Percentiles rank a stretch among this genome's conserved stretches.
phyloP scores from a whole-genome alignment of 176 grass and related monocot genomes.

The Dendrocalamus sinicus region DNA sequence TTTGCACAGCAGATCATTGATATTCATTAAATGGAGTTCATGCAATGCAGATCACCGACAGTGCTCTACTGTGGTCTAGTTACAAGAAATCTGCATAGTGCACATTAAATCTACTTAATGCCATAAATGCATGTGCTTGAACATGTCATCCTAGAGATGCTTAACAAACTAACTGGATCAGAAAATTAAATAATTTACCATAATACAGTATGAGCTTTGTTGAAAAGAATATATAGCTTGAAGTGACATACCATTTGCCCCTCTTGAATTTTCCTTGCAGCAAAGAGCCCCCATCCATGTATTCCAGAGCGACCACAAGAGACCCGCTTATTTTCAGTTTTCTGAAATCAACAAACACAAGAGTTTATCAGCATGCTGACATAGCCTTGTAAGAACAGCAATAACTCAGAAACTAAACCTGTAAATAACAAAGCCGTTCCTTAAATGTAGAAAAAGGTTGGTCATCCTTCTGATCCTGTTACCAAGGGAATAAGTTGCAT shows the following conservation, averaged over 20 bases:
- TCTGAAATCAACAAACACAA: conserved; percentile 63
- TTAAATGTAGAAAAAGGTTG: conserved; percentile 66
- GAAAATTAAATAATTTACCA: background rate
- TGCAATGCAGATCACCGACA: background rate
- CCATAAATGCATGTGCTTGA: conserved; percentile 4
- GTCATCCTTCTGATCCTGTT: conserved; percentile 67
- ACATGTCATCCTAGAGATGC: background rate
- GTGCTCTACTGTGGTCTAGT: background rate
- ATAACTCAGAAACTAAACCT: conserved; percentile 59
- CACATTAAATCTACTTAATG: background rate
- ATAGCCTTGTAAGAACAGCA: conserved; percentile 30
- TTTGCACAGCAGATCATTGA: background rate
- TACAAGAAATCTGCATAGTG: background rate
- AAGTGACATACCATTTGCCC: conserved; percentile 84
- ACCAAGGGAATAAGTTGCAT: conserved; percentile 45
- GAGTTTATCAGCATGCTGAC: conserved; percentile 34
- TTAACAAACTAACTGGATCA: background rate
- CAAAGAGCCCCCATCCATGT: conserved; percentile 98
- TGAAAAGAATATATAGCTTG: conserved; percentile 18
- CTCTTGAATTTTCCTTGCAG: conserved; percentile 82
- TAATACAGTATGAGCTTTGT: background rate
- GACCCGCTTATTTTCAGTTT: conserved; percentile 77
- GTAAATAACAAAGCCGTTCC: conserved; percentile 76
- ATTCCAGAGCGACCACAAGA: conserved; percentile 90
- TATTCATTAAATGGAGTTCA: conserved; percentile 3